These are phyloP conservation scores for Lumnitzera racemosa DNA, from an alignment of 345 rosid species.

Conservation along the genomic window DNA sequence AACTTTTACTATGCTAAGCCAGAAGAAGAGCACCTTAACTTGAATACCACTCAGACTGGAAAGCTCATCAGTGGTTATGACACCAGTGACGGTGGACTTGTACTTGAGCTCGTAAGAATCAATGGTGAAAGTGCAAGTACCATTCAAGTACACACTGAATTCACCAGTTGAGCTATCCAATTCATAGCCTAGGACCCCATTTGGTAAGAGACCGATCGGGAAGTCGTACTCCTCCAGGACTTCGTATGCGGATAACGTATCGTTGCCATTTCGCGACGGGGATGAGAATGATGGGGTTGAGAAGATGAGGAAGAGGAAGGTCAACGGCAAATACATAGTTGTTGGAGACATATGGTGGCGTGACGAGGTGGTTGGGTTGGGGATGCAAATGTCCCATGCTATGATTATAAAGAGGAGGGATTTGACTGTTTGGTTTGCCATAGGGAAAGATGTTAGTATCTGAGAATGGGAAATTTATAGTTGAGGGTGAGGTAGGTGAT, in stretches of 20 bases:
- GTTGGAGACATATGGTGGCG: slow-evolving; percentile 1
- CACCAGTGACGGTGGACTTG: slow-evolving; percentile 27
- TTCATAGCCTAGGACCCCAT: slow-evolving; percentile 25
- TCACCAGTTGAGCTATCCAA: slow-evolving; percentile 31
- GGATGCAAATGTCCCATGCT: not conserved
- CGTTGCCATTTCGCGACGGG: not conserved
- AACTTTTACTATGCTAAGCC: slow-evolving; percentile 41
- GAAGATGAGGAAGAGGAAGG: slow-evolving; percentile 15
- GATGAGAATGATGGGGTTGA: slow-evolving; percentile 5
- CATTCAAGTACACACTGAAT: slow-evolving; percentile 24
- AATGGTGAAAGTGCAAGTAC: slow-evolving; percentile 25
- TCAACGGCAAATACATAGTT: slow-evolving; percentile 11
- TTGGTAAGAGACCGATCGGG: slow-evolving; percentile 36
- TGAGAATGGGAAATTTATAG: not conserved
- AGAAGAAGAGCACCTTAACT: slow-evolving; percentile 33
- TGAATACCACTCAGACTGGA: slow-evolving; percentile 28
- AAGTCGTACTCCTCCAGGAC: slow-evolving; percentile 26
- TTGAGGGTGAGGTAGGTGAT: not conserved
- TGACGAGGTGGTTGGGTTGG: not conserved
- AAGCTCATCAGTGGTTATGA: slow-evolving; percentile 26
- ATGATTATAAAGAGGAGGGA: not conserved
- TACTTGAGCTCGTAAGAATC: slow-evolving; percentile 42
- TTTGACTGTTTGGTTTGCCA: slow-evolving; percentile 16
- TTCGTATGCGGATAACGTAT: slow-evolving; percentile 16
- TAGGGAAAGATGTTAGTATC: not conserved